phyloP scores from a whole-genome alignment of 768 basidiomycete genomes.

The Suillus subaureus region DNA sequence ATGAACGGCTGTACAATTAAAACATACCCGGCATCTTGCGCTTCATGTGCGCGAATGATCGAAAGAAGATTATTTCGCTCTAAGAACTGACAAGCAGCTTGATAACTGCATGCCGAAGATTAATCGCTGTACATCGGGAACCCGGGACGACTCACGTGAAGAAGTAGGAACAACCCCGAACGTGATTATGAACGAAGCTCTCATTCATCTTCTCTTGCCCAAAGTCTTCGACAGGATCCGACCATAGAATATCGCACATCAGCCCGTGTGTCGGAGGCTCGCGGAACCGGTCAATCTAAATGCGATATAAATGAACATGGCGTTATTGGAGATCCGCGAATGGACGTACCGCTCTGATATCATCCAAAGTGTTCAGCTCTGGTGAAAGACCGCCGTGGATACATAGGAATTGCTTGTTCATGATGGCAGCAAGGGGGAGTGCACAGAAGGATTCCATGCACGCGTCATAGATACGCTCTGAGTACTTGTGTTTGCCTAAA shows the following conservation, averaged over 20 bases:
- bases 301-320: not conserved
- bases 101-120: constrained; percentile 61
- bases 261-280: constrained; percentile 97
- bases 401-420: constrained; percentile 99
- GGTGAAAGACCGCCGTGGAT: constrained; percentile 97
- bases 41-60: constrained; percentile 97
- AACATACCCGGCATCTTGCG: constrained; percentile 95
- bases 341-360: constrained; percentile 76
- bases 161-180: constrained; percentile 96
- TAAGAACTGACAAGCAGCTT: constrained; percentile 95
- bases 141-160: constrained; percentile 58
- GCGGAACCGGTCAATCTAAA: constrained; percentile 94
- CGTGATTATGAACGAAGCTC: constrained; percentile 93
- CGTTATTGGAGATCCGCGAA: not conserved
- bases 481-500: constrained; percentile 97
- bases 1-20: not conserved
- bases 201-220: constrained; percentile 92
- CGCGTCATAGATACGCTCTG: constrained; percentile 93
- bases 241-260: constrained; percentile 99
- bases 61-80: constrained; percentile 96
- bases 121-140: not conserved
- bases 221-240: constrained; percentile 97
- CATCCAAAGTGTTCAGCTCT: constrained; percentile 93
- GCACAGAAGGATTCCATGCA: constrained; percentile 98
- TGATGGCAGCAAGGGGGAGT: constrained; percentile 92